phyloP scores from a whole-genome alignment of 1,284 basidiomycete species.

The Austroboletus rostrupii region DNA sequence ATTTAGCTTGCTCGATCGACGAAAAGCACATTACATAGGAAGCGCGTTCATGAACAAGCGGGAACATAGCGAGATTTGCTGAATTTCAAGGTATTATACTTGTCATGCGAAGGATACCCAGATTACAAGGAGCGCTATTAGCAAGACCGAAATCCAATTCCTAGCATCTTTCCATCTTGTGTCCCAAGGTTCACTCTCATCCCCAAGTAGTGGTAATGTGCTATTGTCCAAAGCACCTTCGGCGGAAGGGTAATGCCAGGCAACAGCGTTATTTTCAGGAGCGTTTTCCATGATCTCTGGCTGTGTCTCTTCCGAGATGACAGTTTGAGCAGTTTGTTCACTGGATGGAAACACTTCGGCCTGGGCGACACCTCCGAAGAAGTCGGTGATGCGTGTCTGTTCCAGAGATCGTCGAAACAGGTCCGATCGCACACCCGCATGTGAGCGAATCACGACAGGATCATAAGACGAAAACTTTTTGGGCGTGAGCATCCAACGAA shows the following conservation, averaged over 20 bases:
- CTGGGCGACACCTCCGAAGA: constrained; percentile 89
- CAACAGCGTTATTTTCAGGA: constrained; percentile 1
- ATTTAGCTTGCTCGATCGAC: neutral
- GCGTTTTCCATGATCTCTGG: neutral
- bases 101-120: constrained; percentile 29
- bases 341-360: constrained; percentile 54
- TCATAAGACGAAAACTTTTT: constrained; percentile 80
- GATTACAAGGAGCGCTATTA: constrained; percentile 23
- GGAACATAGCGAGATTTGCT: neutral
- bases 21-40: neutral
- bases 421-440: constrained; percentile 84
- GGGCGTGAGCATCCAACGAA: constrained; percentile 3
- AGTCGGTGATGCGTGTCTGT: constrained; percentile 85
- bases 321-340: constrained; percentile 1
- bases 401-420: constrained; percentile 71
- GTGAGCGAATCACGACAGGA: constrained; percentile 71
- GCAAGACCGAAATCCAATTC: constrained; percentile 28
- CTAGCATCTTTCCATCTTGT: constrained; percentile 22
- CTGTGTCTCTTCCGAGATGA: neutral
- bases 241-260: neutral
- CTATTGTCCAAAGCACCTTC: neutral
- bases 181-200: constrained; percentile 14
- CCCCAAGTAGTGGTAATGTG: neutral
- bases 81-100: neutral
- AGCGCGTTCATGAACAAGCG: neutral